phyloP scores from a whole-genome alignment of 2,329 filamentous ascomycete genomes.

The Pseudogymnoascus sp. region DNA sequence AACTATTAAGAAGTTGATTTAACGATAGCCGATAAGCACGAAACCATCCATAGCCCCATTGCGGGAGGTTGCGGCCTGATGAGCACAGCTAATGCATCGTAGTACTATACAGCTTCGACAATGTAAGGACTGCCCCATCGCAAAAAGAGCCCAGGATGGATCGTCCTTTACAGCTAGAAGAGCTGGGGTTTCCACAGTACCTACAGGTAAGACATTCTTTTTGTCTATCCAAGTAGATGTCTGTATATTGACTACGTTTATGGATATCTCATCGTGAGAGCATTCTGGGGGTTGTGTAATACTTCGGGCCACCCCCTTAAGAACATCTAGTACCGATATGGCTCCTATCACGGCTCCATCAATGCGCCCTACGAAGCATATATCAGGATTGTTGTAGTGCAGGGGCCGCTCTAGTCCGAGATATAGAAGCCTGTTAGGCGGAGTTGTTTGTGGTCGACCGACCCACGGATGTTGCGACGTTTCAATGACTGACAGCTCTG shows the following conservation, averaged over 20 bases:
- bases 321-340: background rate
- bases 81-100: no score
- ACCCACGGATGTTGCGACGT: background rate
- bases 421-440: background rate
- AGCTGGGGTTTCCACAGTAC: background rate
- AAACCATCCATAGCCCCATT: no score
- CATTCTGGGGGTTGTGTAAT: background rate
- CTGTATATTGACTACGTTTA: background rate
- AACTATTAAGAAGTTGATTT: no score
- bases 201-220: background rate
- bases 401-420: background rate
- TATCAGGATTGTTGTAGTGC: background rate
- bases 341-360: background rate
- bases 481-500: background rate
- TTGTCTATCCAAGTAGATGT: background rate
- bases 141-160: background rate
- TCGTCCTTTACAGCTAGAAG: background rate
- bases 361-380: background rate
- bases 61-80: no score
- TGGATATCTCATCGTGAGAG: background rate
- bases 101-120: no score
- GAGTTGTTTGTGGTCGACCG: background rate
- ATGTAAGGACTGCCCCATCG: conserved; percentile 4
- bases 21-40: no score
- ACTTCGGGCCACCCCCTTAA: background rate